Evolutionary conservation across 2,329 filamentous ascomycete genomes (phyloP), one percentile per base, ranked within the genome.

Genomic region (Colletotrichum magnum): DNA sequence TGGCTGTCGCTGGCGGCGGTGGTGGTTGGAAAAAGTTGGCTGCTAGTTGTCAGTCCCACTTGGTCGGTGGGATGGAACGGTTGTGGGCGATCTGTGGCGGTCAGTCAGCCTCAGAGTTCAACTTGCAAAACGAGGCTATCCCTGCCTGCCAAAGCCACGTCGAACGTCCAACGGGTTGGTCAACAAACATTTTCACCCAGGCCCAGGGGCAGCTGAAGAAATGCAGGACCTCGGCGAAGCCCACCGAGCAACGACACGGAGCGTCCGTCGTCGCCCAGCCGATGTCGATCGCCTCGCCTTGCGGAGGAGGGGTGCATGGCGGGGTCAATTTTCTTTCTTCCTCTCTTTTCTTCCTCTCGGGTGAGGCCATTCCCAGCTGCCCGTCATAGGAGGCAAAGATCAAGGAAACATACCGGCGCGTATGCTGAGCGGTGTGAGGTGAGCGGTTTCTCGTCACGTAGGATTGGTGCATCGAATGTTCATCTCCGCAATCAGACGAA

Each of bases 41-140:
- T 52, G 50, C 48, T 57, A 53, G 66, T n/a, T 66, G 62, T 54
- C 51, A 65, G 65, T 69, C 62, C 66, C 66, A 69, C 66, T 66
- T 52, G 48, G 36, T 41, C 24, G 62, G 56, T 50, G 50, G 62
- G 52, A 65, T 56, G 45, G n/a, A 24, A 60, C 45, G 43, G 57
- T 56, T 48, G 64, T 51, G 60, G 71, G 65, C 61, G 69, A 72
- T 71, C 69, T 53, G 45, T 69, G 54, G 71, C 71, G 69, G 71
- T 72, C 71, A 72, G 71, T 69, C 71, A 72, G 71, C 71, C 71
- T 72, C 69, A 62, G 36, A 61, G 47, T 58, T 59, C 50, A 62
- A 32, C 41, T 39, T 13, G 50, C 48, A 28, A 45, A 54, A 50
- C 69, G 65, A 72, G 71, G 71, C 71, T 69, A 72, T 72, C 71